A percentile compares a stretch with the other conserved stretches of the same genome.
Evolutionary conservation across 768 basidiomycete species (phyloP).

Genomic region (Tremella yokohamensis): DNA sequence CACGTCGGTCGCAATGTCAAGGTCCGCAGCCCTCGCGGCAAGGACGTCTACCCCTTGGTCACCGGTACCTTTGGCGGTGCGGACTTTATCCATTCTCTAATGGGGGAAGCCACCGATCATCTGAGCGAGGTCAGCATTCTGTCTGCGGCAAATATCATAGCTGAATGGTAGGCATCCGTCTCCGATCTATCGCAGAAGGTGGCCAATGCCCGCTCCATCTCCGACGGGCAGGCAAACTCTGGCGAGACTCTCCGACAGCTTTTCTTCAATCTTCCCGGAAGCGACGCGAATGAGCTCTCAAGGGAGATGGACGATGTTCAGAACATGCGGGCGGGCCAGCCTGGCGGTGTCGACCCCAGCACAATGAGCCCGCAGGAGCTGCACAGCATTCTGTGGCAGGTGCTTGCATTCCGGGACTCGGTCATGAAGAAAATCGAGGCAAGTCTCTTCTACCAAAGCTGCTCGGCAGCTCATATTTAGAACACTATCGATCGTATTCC

Average conservation of each 20-base stretch:
- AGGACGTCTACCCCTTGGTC: slow-evolving; percentile 73
- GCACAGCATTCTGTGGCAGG: slow-evolving; percentile 76
- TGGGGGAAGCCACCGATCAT: slow-evolving; percentile 58
- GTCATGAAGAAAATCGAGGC: slow-evolving; percentile 69
- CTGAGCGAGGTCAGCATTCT: slow-evolving; percentile 49
- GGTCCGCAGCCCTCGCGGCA: slow-evolving; percentile 70
- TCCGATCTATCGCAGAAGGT: slow-evolving; percentile 78
- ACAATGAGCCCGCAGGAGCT: slow-evolving; percentile 87
- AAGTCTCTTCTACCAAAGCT: slow-evolving; percentile 8
- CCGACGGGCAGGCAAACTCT: slow-evolving; percentile 41
- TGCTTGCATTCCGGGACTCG: slow-evolving; percentile 77
- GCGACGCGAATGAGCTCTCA: slow-evolving; percentile 57
- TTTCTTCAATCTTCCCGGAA: slow-evolving; percentile 43
- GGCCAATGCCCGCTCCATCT: slow-evolving; percentile 63
- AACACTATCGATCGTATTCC: slow-evolving; percentile 69
- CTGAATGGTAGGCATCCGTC: slow-evolving; percentile 62
- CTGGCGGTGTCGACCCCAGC: slow-evolving; percentile 68
- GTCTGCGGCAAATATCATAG: neutral
- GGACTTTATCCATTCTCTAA: slow-evolving; percentile 49
- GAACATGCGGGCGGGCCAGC: slow-evolving; percentile 56
- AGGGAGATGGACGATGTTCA: slow-evolving; percentile 73
- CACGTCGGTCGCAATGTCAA: slow-evolving; percentile 80
- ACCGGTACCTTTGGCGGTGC: slow-evolving; percentile 60
- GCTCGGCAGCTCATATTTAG: slow-evolving; percentile 13
- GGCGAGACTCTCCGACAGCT: slow-evolving; percentile 34